Conservation (phyloP, 73 alveolate genomes). For the Tetrahymena borealis region DNA sequence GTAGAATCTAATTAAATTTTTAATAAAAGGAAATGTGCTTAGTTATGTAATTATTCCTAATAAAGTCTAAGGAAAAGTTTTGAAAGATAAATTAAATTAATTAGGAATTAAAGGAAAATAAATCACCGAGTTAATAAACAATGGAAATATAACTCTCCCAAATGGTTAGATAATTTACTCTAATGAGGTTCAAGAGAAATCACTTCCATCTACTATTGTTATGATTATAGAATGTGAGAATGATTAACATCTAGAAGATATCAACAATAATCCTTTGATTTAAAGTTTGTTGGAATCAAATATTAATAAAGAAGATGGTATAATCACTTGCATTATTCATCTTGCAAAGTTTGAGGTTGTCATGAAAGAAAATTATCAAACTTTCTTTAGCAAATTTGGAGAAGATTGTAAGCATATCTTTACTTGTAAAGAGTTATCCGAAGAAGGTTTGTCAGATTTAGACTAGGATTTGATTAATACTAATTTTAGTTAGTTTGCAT, state of each 20-base stretch:
- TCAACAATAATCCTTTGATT: background rate
- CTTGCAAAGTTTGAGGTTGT: background rate
- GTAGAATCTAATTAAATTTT: background rate
- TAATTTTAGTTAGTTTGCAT: background rate
- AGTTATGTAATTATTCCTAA: background rate
- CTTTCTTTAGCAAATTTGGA: background rate
- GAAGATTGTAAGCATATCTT: background rate
- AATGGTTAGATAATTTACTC: background rate
- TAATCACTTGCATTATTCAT: background rate
- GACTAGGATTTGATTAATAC: background rate
- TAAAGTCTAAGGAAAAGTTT: background rate
- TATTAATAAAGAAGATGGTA: background rate
- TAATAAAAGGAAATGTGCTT: background rate
- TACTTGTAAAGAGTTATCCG: background rate
- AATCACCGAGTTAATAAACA: background rate
- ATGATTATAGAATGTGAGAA: background rate
- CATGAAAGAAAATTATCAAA: background rate
- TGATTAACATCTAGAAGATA: background rate
- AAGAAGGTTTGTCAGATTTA: background rate
- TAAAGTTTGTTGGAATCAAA: background rate
- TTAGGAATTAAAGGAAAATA: background rate
- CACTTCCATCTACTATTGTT: background rate
- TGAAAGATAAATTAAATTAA: background rate
- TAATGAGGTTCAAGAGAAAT: background rate
- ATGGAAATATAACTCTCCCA: background rate